Conservation (phyloP, 306 rosid genomes). For the Styphnolobium japonicum region DNA sequence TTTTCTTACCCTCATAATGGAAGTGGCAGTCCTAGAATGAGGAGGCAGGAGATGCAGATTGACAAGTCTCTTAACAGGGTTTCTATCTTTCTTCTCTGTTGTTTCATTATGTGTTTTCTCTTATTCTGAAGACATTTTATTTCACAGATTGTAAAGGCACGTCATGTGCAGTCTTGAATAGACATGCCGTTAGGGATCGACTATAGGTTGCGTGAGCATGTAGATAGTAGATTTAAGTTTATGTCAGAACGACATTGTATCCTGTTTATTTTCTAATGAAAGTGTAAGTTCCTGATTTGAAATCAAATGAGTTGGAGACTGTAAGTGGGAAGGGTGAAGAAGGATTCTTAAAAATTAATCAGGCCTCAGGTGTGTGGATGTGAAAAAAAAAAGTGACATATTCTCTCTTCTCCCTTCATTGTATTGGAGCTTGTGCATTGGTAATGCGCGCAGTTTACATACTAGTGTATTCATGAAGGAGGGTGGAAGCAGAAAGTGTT, state of each 20-base stretch:
- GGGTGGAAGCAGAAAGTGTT: background rate
- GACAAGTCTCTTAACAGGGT: constrained; percentile 78
- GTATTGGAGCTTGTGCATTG: background rate
- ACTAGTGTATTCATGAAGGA: background rate
- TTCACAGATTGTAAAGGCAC: constrained; percentile 35
- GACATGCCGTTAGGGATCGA: constrained; percentile 21
- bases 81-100: constrained; percentile 71
- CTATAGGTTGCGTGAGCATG: constrained; percentile 10
- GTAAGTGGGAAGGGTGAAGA: background rate
- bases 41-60: constrained; percentile 84
- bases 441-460: background rate
- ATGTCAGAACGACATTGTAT: background rate
- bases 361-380: background rate
- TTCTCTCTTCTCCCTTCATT: background rate
- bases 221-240: constrained; percentile 26
- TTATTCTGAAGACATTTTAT: constrained; percentile 52
- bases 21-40: constrained; percentile 58
- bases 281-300: background rate
- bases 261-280: constrained; percentile 2
- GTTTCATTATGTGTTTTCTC: constrained; percentile 78
- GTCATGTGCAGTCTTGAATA: constrained; percentile 19
- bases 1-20: constrained; percentile 47
- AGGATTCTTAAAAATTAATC: background rate
- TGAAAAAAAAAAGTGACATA: background rate
- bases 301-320: background rate